Percentiles rank a stretch among this genome's conserved stretches.
Evolutionary conservation across 176 grass and related monocot genomes (phyloP).

Genomic region (Panicum miliaceum): DNA sequence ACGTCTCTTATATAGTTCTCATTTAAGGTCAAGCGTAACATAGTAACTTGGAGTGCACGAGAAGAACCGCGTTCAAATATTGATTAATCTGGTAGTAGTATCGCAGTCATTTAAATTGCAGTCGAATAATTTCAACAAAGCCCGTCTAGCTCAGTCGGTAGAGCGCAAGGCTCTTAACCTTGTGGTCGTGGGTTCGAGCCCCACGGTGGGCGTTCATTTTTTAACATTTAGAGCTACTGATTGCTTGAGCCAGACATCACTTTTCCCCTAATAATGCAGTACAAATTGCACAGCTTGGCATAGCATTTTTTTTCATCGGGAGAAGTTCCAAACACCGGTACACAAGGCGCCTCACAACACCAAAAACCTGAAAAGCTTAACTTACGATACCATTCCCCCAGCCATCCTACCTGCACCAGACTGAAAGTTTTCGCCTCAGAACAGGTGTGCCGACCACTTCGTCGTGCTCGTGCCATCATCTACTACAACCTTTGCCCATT

Average conservation of each 20-base stretch:
- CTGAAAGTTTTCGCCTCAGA: constrained; percentile 6
- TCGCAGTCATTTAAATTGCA: background rate
- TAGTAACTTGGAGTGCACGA: too few species aligned
- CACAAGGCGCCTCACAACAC: background rate
- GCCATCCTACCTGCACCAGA: background rate
- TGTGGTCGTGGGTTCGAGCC: constrained; percentile 74
- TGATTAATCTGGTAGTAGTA: too few species aligned
- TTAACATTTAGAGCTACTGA: too few species aligned
- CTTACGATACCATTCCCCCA: background rate
- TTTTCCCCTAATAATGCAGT: too few species aligned
- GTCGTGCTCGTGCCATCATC: background rate
- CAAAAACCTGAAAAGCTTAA: constrained; percentile 1
- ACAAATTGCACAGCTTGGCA: too few species aligned
- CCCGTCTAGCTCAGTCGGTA: constrained; percentile 55
- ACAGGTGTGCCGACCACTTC: constrained; percentile 23
- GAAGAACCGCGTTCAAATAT: too few species aligned
- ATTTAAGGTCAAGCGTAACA: too few species aligned
- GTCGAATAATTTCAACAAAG: too few species aligned
- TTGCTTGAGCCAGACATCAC: too few species aligned
- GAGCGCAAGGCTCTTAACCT: constrained; percentile 57
- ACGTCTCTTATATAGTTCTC: too few species aligned
- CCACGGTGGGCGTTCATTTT: constrained; percentile 65
- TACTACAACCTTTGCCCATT: constrained; percentile 36
- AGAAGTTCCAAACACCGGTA: background rate
- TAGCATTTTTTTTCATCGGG: too few species aligned